Evolutionary conservation across 108 stramenopile genomes (phyloP).

Genomic region (Cyclotella atomus): DNA sequence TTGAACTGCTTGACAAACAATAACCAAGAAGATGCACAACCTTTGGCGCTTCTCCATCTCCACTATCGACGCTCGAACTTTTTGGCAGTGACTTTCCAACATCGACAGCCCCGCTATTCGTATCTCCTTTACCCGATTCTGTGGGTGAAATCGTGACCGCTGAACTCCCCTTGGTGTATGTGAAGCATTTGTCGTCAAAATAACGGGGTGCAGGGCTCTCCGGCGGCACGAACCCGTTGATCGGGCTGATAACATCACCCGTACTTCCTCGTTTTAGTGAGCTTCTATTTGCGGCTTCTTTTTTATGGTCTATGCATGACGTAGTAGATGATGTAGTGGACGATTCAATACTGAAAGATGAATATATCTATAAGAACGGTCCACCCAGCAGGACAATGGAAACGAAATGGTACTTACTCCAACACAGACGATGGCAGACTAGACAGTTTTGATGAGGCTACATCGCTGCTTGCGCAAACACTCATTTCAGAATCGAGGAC

Average conservation of each 20-base stretch:
- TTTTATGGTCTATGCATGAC: neutral
- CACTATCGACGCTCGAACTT: neutral
- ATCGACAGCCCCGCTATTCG: neutral
- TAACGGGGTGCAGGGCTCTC: conserved; percentile 2
- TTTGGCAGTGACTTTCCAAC: neutral
- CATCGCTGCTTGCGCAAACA: conserved; percentile 8
- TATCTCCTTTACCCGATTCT: too few species aligned
- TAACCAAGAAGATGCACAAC: conserved; percentile 4
- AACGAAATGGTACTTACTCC: too few species aligned
- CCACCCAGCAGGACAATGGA: too few species aligned
- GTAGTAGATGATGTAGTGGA: neutral
- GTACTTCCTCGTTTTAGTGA: too few species aligned
- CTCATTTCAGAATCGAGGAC: neutral
- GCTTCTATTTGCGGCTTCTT: neutral
- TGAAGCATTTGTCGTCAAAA: conserved; percentile 1
- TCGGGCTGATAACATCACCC: neutral
- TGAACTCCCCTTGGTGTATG: neutral
- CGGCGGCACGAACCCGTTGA: neutral
- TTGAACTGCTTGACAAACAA: conserved; percentile 1
- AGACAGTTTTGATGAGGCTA: neutral
- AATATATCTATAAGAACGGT: neutral
- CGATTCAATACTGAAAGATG: neutral
- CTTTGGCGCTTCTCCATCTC: neutral
- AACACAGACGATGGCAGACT: too few species aligned
- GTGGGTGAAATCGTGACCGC: neutral